A percentile compares a stretch with the other conserved stretches of the same genome.
Conservation (phyloP, 768 basidiomycete species). For the Goffeauzyma gilvescens region DNA sequence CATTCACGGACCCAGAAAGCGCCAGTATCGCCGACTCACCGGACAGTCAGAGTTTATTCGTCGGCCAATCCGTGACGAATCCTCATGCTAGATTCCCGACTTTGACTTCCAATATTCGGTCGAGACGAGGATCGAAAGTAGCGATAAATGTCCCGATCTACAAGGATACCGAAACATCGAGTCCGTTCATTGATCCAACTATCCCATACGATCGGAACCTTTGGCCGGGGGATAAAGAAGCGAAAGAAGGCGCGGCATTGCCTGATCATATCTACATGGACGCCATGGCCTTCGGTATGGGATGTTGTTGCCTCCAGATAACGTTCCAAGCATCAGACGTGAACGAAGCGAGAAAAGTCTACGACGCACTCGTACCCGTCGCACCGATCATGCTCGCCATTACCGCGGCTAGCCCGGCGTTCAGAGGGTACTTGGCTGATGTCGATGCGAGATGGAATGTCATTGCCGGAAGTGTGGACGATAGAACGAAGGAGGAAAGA, state of each 20-base stretch:
- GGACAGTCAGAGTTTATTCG: constrained; percentile 81
- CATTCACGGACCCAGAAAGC: constrained; percentile 60
- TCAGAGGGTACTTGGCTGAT: constrained; percentile 84
- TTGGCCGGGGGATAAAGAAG: constrained; percentile 76
- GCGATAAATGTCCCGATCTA: constrained; percentile 86
- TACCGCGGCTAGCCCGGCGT: constrained; percentile 83
- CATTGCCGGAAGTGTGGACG: constrained; percentile 94
- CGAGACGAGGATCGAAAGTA: constrained; percentile 76
- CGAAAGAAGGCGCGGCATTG: constrained; percentile 70
- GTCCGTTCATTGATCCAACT: constrained; percentile 79
- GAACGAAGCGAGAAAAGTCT: constrained; percentile 72
- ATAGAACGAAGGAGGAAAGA: constrained; percentile 85
- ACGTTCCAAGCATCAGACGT: constrained; percentile 96
- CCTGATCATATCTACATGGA: constrained; percentile 90
- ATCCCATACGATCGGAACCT: constrained; percentile 69
- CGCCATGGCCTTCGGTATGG: constrained; percentile 99
- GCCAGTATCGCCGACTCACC: constrained; percentile 58
- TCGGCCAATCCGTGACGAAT: constrained; percentile 89
- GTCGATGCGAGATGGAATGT: constrained; percentile 99
- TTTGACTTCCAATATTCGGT: constrained; percentile 87
- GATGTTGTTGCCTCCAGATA: constrained; percentile 89
- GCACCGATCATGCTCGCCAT: constrained; percentile 89
- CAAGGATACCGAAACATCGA: constrained; percentile 67
- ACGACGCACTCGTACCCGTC: constrained; percentile 87
- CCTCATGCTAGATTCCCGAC: constrained; percentile 98